Conservation (phyloP, 2,329 filamentous ascomycete genomes). For the Simplicillium sp. region DNA sequence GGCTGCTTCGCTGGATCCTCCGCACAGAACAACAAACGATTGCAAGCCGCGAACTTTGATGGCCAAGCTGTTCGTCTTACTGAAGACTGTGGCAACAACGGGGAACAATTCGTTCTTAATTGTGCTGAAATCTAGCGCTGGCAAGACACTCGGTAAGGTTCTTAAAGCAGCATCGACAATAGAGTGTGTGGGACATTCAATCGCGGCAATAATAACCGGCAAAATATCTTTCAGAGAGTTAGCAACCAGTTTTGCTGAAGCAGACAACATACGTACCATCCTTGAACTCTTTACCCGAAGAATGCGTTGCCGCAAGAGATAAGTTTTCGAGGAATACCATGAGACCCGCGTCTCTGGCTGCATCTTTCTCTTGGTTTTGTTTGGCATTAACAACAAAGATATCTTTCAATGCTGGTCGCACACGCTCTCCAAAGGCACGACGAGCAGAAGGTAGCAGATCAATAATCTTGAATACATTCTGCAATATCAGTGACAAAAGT, state of each 20-base stretch:
- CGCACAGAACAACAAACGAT: slow-evolving; percentile 82
- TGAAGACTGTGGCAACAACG: slow-evolving; percentile 81
- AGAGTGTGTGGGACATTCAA: slow-evolving; percentile 83
- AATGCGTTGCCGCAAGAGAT: slow-evolving; percentile 65
- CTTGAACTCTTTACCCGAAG: slow-evolving; percentile 86
- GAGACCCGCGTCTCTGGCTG: slow-evolving; percentile 75
- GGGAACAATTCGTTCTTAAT: slow-evolving; percentile 97
- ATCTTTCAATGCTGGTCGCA: slow-evolving; percentile 76
- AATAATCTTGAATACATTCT: slow-evolving; percentile 88
- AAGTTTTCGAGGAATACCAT: slow-evolving; percentile 89
- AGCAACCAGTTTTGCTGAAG: slow-evolving; percentile 6
- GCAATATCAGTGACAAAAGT: slow-evolving; percentile 72
- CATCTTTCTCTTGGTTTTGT: slow-evolving; percentile 61
- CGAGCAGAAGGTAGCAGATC: slow-evolving; percentile 67
- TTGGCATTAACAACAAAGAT: slow-evolving; percentile 62
- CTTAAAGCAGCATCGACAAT: slow-evolving; percentile 79
- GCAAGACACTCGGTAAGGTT: slow-evolving; percentile 69
- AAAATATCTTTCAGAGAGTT: slow-evolving; percentile 57
- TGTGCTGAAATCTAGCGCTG: slow-evolving; percentile 87
- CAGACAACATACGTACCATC: slow-evolving; percentile 50
- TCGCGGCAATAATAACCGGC: slow-evolving; percentile 71
- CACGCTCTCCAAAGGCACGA: slow-evolving; percentile 72
- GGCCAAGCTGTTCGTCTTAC: slow-evolving; percentile 81
- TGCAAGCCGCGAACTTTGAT: slow-evolving; percentile 92
- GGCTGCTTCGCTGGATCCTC: slow-evolving; percentile 51